Evolutionary conservation across 225 moss, liverwort and hornwort genomes (phyloP).

Genomic region (Sphagnum tenellum): DNA sequence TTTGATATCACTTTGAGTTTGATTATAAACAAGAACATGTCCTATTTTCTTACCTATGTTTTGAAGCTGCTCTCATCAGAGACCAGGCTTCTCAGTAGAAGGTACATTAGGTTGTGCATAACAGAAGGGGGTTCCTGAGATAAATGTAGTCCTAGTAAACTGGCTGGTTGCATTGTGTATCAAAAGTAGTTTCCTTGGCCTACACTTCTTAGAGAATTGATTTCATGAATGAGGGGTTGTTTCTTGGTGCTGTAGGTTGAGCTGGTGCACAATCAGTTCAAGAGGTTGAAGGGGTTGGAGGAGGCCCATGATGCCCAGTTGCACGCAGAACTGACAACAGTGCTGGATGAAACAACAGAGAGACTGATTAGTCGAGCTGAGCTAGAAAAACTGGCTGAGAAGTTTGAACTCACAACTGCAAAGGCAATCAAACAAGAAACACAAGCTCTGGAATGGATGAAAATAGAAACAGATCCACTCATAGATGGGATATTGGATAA

Average conservation of each 20-base stretch:
- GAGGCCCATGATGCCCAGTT: conserved; percentile 48
- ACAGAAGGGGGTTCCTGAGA: not conserved
- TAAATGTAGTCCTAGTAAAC: not conserved
- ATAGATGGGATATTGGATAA: conserved; percentile 20
- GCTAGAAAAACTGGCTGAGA: conserved; percentile 36
- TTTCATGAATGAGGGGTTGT: not conserved
- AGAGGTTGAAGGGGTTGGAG: conserved; percentile 57
- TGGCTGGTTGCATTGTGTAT: not conserved
- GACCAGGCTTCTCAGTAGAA: not conserved
- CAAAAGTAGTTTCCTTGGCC: not conserved
- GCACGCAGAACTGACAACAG: conserved; percentile 25
- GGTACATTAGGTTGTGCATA: not conserved
- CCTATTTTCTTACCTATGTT: not conserved
- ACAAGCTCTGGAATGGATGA: conserved; percentile 55
- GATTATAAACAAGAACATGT: not conserved
- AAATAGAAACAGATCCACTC: conserved; percentile 28
- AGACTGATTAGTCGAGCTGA: conserved; percentile 19
- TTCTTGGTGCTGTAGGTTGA: conserved; percentile 40
- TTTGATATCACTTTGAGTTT: not conserved
- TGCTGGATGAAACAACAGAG: conserved; percentile 19
- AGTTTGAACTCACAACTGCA: conserved; percentile 47
- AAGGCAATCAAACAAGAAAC: conserved; percentile 43
- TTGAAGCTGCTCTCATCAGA: not conserved
- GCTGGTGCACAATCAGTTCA: conserved; percentile 62
- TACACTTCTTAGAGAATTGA: not conserved